These are phyloP conservation scores for Xylaria longipes DNA, from an alignment of 495 filamentous ascomycete species.

Conservation along the genomic window DNA sequence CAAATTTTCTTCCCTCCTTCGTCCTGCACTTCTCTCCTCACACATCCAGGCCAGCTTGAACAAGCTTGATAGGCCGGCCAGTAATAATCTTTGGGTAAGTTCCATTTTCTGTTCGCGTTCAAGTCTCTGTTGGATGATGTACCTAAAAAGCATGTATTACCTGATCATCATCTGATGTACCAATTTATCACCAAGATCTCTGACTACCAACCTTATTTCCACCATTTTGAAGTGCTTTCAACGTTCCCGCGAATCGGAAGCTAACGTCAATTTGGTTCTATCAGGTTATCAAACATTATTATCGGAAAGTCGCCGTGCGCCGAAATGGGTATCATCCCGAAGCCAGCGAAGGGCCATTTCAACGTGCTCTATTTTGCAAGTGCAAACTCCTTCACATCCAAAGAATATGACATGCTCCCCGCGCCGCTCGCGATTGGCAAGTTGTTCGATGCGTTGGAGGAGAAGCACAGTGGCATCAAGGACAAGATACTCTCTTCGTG, in stretches of 20 bases:
- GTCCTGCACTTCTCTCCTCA: background rate
- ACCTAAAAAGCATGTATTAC: slow-evolving; percentile 72
- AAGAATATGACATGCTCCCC: slow-evolving; percentile 70
- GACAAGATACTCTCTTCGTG: slow-evolving; percentile 75
- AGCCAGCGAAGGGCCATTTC: slow-evolving; percentile 65
- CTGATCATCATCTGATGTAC: slow-evolving; percentile 58
- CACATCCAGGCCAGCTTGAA: slow-evolving; percentile 14
- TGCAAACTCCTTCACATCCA: slow-evolving; percentile 74
- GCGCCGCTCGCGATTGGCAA: slow-evolving; percentile 72
- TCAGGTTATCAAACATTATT: slow-evolving; percentile 2
- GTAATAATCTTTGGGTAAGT: slow-evolving; percentile 12
- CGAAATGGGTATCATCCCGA: slow-evolving; percentile 43
- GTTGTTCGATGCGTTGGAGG: slow-evolving; percentile 76
- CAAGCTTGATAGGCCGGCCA: background rate
- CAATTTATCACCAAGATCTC: slow-evolving; percentile 67
- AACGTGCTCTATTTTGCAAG: slow-evolving; percentile 88
- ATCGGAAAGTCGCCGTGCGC: background rate
- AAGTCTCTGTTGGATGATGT: slow-evolving; percentile 50
- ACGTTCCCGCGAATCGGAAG: background rate
- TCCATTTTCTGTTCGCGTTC: background rate
- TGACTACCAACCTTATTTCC: slow-evolving; percentile 47
- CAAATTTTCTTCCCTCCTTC: slow-evolving; percentile 2
- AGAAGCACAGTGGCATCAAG: slow-evolving; percentile 79
- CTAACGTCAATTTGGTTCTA: slow-evolving; percentile 29
- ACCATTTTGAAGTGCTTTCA: slow-evolving; percentile 17